Conservation (phyloP, 2,329 filamentous ascomycete species). For the Trichoderma guizhouense region DNA sequence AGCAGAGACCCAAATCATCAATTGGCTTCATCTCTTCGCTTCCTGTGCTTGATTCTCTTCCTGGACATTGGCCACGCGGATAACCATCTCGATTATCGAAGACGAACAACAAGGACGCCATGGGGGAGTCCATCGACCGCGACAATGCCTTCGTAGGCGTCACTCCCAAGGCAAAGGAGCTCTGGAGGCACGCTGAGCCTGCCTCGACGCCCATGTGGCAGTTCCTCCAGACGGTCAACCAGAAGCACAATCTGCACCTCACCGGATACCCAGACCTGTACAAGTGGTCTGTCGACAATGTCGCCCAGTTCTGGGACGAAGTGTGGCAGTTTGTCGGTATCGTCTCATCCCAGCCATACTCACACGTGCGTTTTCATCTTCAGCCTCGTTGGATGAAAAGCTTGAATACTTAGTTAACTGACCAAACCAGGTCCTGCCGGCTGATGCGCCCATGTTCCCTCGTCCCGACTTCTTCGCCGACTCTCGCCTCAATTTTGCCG, state of each 20-base stretch:
- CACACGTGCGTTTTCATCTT: conserved; percentile 45
- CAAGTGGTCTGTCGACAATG: conserved; percentile 77
- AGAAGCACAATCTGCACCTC: conserved; percentile 61
- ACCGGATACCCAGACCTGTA: conserved; percentile 72
- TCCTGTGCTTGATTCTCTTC: neutral
- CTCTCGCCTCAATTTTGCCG: conserved; percentile 83
- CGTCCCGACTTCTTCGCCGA: conserved; percentile 81
- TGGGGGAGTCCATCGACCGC: conserved; percentile 15
- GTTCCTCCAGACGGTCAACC: conserved; percentile 68
- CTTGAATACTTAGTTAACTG: neutral
- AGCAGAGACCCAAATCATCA: neutral
- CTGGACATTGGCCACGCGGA: neutral
- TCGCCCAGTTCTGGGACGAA: conserved; percentile 77
- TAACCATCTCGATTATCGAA: neutral
- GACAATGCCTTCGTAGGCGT: neutral
- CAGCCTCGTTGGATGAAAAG: neutral
- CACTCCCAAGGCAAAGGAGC: conserved; percentile 18
- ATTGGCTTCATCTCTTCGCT: neutral
- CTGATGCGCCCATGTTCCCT: conserved; percentile 72
- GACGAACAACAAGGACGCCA: neutral
- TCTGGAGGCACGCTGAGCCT: conserved; percentile 71
- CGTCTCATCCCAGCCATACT: conserved; percentile 61
- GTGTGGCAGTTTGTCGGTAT: conserved; percentile 82
- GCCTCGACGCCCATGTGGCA: conserved; percentile 66
- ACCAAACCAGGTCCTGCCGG: conserved; percentile 59